Conservation (phyloP, 805 yeast species). For the Nakazawaea laoshanensis region DNA sequence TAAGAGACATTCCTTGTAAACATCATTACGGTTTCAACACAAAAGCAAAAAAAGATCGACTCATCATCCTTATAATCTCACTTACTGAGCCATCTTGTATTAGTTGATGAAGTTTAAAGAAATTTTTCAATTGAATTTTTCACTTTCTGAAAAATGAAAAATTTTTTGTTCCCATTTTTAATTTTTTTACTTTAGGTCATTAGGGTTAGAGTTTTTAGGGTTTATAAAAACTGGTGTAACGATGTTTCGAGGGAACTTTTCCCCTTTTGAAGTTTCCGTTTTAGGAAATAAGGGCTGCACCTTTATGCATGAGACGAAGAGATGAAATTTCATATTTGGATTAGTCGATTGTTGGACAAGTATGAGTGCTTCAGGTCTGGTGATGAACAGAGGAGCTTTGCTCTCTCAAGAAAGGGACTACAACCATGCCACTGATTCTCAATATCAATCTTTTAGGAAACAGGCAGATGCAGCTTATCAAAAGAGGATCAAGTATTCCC, state of each 20-base stretch:
- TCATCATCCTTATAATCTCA: not conserved
- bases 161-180: no score
- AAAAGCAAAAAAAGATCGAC: not conserved
- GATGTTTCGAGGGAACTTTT: constrained; percentile 1
- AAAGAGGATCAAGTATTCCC: constrained; percentile 45
- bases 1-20: constrained; percentile 11
- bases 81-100: constrained; percentile 11
- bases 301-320: not conserved
- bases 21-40: not conserved
- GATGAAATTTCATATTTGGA: constrained; percentile 2
- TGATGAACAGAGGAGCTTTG: constrained; percentile 18
- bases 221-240: constrained; percentile 3
- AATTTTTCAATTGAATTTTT: not conserved
- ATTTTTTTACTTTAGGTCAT: no score
- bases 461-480: constrained; percentile 62
- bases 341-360: not conserved
- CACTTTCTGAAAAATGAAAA: constrained; percentile 1
- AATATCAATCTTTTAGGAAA: constrained; percentile 55
- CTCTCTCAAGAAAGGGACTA: constrained; percentile 39
- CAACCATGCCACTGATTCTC: constrained; percentile 62
- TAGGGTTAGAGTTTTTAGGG: no score
- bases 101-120: not conserved
- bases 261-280: not conserved
- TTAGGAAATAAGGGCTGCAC: not conserved
- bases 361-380: constrained; percentile 18